A percentile compares a stretch with the other conserved stretches of the same genome.
Conservation (phyloP, 2,329 filamentous ascomycete species). For the Bipolaris victoriae region DNA sequence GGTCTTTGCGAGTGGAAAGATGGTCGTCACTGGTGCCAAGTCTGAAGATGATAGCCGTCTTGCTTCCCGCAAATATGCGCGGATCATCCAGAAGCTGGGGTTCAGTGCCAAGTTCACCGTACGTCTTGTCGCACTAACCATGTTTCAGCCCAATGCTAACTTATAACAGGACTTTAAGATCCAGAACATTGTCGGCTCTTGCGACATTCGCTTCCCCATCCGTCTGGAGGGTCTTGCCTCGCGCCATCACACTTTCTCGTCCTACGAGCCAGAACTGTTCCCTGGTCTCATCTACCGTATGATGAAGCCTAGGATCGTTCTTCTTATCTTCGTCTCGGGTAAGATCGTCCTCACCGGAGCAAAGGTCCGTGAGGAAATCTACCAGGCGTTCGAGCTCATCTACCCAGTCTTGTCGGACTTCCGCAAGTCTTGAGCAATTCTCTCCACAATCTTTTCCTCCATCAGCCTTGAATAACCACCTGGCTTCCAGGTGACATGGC, state of each 20-base stretch:
- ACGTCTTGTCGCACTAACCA: constrained; percentile 27
- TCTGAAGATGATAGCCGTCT: constrained; percentile 98
- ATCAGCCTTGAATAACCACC: constrained; percentile 13
- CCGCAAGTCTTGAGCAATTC: constrained; percentile 62
- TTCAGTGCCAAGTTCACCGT: constrained; percentile 97
- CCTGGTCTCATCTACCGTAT: constrained; percentile 99
- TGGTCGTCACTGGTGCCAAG: constrained; percentile 98
- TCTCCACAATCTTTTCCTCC: constrained; percentile 4
- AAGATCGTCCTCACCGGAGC: constrained; percentile 98
- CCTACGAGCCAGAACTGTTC: constrained; percentile 97
- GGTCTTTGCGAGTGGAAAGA: constrained; percentile 98
- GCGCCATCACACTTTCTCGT: constrained; percentile 94
- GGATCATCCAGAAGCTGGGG: constrained; percentile 99
- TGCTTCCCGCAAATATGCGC: constrained; percentile 94
- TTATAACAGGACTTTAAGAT: constrained; percentile 84
- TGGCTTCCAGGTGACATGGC: constrained; percentile 8
- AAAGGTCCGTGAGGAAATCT: constrained; percentile 96
- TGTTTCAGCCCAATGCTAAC: constrained; percentile 25
- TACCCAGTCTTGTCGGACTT: constrained; percentile 58
- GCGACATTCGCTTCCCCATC: constrained; percentile 99
- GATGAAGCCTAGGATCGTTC: constrained; percentile 99
- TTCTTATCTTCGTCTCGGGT: constrained; percentile 96
- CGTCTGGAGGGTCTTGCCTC: constrained; percentile 93
- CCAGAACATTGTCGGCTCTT: constrained; percentile 92
- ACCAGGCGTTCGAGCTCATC: constrained; percentile 50